phyloP scores from a whole-genome alignment of 2,329 filamentous ascomycete genomes.

The Penicillium sp. region DNA sequence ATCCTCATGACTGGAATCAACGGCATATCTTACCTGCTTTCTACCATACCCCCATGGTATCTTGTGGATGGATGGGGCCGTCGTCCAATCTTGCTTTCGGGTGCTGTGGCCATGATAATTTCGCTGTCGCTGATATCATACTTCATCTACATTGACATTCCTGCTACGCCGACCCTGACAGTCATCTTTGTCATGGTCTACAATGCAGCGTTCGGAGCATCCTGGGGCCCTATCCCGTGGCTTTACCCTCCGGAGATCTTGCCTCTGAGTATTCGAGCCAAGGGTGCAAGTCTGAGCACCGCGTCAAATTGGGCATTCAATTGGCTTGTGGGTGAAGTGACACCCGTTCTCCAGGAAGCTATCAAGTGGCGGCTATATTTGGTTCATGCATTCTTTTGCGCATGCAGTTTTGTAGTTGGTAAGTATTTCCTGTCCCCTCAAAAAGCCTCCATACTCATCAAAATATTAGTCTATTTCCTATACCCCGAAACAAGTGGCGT shows the following conservation, averaged over 20 bases:
- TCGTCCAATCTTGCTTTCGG: slow-evolving; percentile 83
- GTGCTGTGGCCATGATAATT: slow-evolving; percentile 84
- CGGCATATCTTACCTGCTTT: slow-evolving; percentile 84
- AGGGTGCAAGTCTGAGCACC: slow-evolving; percentile 93
- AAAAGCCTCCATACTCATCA: background rate
- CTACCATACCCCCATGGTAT: slow-evolving; percentile 96
- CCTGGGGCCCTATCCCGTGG: slow-evolving; percentile 99
- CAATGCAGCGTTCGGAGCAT: slow-evolving; percentile 94
- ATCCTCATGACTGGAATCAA: slow-evolving; percentile 98
- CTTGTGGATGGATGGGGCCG: slow-evolving; percentile 91
- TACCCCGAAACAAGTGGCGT: slow-evolving; percentile 97
- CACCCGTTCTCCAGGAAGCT: slow-evolving; percentile 84
- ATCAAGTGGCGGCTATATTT: slow-evolving; percentile 95
- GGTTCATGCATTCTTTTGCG: slow-evolving; percentile 95
- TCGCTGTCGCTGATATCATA: slow-evolving; percentile 90
- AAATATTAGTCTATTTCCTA: slow-evolving; percentile 81
- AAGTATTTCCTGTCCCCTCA: slow-evolving; percentile 22
- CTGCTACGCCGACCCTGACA: slow-evolving; percentile 75
- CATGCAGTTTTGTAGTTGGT: slow-evolving; percentile 94
- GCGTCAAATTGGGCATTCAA: slow-evolving; percentile 99
- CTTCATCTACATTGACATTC: slow-evolving; percentile 86
- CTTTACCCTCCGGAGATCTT: slow-evolving; percentile 98
- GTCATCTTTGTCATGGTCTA: slow-evolving; percentile 98
- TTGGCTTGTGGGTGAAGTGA: slow-evolving; percentile 94
- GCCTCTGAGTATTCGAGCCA: slow-evolving; percentile 92